A percentile compares a stretch with the other conserved stretches of the same genome.
Conservation (phyloP, 2,329 filamentous ascomycete genomes). For the Cladophialophora psammophila region DNA sequence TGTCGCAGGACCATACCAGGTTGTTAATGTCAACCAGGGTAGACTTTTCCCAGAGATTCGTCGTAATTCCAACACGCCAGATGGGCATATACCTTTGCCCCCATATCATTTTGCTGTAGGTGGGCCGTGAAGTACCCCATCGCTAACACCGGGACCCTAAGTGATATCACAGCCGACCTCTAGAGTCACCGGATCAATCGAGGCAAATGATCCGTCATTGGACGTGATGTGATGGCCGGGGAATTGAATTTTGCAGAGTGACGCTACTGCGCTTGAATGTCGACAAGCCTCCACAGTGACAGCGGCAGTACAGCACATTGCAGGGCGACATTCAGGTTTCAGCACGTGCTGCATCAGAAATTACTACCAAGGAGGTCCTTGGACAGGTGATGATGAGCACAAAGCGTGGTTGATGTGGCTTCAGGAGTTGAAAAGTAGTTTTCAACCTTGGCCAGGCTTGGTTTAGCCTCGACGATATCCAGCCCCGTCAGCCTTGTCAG, state of each 20-base stretch:
- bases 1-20: background rate
- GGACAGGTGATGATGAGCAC: background rate
- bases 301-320: too few species aligned
- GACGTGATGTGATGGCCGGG: background rate
- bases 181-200: background rate
- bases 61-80: background rate
- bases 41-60: background rate
- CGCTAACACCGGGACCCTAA: background rate
- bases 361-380: background rate
- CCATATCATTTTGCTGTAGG: background rate
- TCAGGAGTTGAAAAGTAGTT: background rate
- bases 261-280: background rate
- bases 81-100: background rate
- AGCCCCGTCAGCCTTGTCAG: background rate
- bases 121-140: background rate
- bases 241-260: background rate
- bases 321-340: background rate
- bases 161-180: background rate
- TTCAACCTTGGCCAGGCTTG: background rate
- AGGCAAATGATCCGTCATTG: background rate
- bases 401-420: background rate
- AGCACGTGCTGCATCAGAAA: background rate
- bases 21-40: background rate
- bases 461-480: background rate
- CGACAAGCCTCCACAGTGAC: background rate